Base-by-base conservation (phyloP, 2,329 filamentous ascomycete species). In the Lasiodiplodia sp. region DNA sequence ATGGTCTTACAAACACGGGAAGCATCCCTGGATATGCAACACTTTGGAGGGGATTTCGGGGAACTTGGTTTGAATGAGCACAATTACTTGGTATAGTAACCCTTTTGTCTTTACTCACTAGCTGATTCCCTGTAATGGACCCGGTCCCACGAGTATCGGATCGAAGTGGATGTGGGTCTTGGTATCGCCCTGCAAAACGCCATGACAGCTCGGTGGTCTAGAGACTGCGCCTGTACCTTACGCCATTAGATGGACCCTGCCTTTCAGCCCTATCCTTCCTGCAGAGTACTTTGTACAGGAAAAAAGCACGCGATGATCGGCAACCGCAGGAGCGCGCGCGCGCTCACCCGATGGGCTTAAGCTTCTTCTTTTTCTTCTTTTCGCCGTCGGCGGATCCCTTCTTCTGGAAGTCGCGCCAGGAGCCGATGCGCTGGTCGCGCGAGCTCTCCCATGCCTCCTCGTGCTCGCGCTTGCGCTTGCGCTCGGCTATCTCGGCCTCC, bases 391-490 rank as follows among this genome's bases (percentile, higher is more conserved):
- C 75, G 11, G 73, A 72, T 79, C 82, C 53, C 69, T 82, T 79
- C 37, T 71, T 78, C 79, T 96, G 90, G 76, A 97, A 99, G 72
- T 94, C 88, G 68, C 96, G 88, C 96, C 96, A 99, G 79, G 92
- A 97, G 72, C 90, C 92, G 80, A 99, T 98, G 72, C 96, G 87
- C 82, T 93, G 88, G 70, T 99, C 96, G 57, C 96, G 85, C 31
- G 92, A 97, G 76, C 92, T 90, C 84, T 99, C 96, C 96, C 96
- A 99, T 71, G 94, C 92, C 82, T 96, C 89, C 72, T 98, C 94
- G 79, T 96, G 93, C 77, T 98, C 94, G 70, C 96, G 87, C 87
- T 85, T 85, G 69, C 83, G 73, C 79, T 85, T 85, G 68, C 82
- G 75, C 74, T 83, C 83, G 44, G 95, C 93, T 11, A 92, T 70